Base-by-base conservation (phyloP, 495 filamentous ascomycete species). In the Aspergillus panamensis region DNA sequence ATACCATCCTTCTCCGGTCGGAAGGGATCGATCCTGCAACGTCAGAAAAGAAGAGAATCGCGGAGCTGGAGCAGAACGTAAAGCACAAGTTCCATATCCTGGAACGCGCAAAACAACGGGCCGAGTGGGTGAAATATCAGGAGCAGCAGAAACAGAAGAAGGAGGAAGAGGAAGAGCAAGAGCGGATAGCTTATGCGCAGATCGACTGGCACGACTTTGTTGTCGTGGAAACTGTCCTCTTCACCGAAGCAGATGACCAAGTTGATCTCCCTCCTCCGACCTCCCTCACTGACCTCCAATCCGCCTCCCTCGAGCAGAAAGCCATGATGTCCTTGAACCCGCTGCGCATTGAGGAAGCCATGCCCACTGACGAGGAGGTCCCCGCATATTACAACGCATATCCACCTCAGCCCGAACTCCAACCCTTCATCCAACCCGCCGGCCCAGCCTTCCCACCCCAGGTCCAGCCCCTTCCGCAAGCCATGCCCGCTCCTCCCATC, bases 151-250 rank as follows among this genome's bases (percentile, higher is more conserved):
- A 93, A 70, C 82, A 85, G 55, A 88, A 91, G 78, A 88, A 94
- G 61, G 92, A 96, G 63, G 90, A 96, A 65, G 84, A 92, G 60
- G 87, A 87, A 44, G 91, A 96, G 68, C 84, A 88, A 64, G 91
- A 96, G 70, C 84, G 84, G 53, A 72, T 95, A 19, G 83, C 89
- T 59, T 97, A 93, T 66, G 87, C 89, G 8, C 87, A 93, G 65
- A 94, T 98, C 62, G 94, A 98, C 69, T 98, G 94, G 94, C 91
- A 96, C 64, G 94, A 97, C 71, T 97, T 97, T 61, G 87, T 92
- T 21, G 86, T 98, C 29, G 92, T 97, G 20, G 94, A 97, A 73
- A 97, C 93, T 3, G 91, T 97, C n/a, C 73, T 88, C 29, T 98
- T 98, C 73, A 91, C 84, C 53, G 95, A 96, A 62, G 80, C 80